Evolutionary conservation across 2,329 filamentous ascomycete genomes (phyloP).

Genomic region (Tolypocladium inflatum): DNA sequence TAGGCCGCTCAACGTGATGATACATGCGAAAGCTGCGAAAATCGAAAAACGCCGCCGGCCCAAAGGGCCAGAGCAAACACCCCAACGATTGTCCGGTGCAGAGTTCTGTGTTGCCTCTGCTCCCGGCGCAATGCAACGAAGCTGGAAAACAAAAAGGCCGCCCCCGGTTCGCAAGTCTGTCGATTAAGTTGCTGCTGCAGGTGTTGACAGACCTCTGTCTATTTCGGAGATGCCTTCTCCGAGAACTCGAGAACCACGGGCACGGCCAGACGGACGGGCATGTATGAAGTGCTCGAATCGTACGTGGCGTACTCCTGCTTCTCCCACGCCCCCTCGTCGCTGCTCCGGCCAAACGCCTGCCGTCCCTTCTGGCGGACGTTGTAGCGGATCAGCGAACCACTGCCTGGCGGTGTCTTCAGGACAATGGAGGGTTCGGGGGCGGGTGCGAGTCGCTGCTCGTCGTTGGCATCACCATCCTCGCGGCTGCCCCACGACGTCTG

Average conservation of each 20-base stretch:
- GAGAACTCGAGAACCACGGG: not conserved
- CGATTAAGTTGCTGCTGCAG: not conserved
- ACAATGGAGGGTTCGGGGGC: slow-evolving; percentile 30
- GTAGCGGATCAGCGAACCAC: slow-evolving; percentile 34
- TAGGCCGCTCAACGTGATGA: not conserved
- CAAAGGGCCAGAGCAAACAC: not conserved
- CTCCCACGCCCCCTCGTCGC: slow-evolving; percentile 16
- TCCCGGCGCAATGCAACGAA: not conserved
- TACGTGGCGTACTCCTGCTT: slow-evolving; percentile 22
- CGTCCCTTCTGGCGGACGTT: slow-evolving; percentile 32
- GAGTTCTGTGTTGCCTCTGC: slow-evolving; percentile 6
- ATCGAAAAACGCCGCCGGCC: not conserved
- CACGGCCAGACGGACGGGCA: slow-evolving; percentile 13
- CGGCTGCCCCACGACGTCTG: slow-evolving; percentile 95
- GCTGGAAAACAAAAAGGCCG: not conserved
- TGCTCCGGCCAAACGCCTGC: slow-evolving; percentile 13
- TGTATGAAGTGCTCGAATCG: slow-evolving; percentile 26
- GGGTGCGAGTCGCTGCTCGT: slow-evolving; percentile 57
- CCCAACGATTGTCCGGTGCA: not conserved
- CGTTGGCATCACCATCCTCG: slow-evolving; percentile 80
- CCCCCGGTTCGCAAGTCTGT: not conserved
- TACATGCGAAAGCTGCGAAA: not conserved
- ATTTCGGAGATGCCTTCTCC: not conserved
- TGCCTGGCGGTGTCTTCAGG: slow-evolving; percentile 34
- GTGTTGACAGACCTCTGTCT: not conserved